Evolutionary conservation across 441 rosid genomes (phyloP).

Genomic region (Syzygium malaccense): DNA sequence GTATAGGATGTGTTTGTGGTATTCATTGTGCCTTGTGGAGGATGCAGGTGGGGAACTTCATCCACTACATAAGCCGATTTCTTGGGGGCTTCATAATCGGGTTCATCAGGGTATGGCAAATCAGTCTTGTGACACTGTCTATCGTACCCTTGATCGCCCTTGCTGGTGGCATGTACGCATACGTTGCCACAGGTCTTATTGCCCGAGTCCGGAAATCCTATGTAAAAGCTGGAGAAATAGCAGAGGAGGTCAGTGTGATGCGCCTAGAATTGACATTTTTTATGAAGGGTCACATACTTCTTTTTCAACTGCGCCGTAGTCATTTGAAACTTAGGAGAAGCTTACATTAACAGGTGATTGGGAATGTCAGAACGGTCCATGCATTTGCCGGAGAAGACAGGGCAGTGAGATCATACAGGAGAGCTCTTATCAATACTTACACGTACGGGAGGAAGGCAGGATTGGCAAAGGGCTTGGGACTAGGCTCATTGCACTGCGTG

Average conservation of each 20-base stretch:
- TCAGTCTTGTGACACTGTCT: slow-evolving; percentile 85
- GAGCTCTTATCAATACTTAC: slow-evolving; percentile 64
- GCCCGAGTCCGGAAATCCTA: slow-evolving; percentile 76
- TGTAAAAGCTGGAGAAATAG: slow-evolving; percentile 91
- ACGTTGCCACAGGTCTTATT: slow-evolving; percentile 76
- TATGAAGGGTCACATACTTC: background rate
- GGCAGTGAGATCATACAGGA: slow-evolving; percentile 60
- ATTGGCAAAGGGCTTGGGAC: slow-evolving; percentile 80
- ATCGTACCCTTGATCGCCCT: slow-evolving; percentile 91
- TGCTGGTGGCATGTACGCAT: slow-evolving; percentile 91
- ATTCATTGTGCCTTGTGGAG: background rate
- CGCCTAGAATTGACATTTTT: background rate
- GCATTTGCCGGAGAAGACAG: slow-evolving; percentile 91
- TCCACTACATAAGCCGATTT: slow-evolving; percentile 90
- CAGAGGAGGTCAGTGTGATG: slow-evolving; percentile 70
- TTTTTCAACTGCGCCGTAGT: background rate
- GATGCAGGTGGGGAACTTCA: slow-evolving; percentile 85
- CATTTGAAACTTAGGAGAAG: background rate
- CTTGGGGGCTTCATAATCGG: slow-evolving; percentile 81
- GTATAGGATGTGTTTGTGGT: background rate
- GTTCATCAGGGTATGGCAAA: slow-evolving; percentile 84
- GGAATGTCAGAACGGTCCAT: slow-evolving; percentile 91
- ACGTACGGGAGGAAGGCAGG: slow-evolving; percentile 79
- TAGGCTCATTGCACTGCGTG: slow-evolving; percentile 75
- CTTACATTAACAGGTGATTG: slow-evolving; percentile 51